A percentile compares a stretch with the other conserved stretches of the same genome.
phyloP scores from a whole-genome alignment of 1,284 basidiomycete genomes.

The Ganoderma multipileum region DNA sequence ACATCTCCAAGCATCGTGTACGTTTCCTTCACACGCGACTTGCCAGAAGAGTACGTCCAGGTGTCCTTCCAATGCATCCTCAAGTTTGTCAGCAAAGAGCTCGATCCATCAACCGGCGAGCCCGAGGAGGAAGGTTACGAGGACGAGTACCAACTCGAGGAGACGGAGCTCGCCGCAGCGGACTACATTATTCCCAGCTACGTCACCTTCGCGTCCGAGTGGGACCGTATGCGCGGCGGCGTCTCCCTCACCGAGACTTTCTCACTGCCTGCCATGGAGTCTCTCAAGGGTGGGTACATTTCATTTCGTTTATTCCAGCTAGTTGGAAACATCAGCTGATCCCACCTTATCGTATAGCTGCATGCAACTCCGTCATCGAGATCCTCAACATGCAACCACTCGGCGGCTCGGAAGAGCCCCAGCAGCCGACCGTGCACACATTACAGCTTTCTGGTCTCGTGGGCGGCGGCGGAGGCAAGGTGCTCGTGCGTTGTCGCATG shows the following conservation, averaged over 20 bases:
- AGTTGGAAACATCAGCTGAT: not conserved
- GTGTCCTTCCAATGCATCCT: conserved; percentile 94
- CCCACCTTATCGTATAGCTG: conserved; percentile 56
- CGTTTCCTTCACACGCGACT: conserved; percentile 91
- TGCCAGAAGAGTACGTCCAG: conserved; percentile 78
- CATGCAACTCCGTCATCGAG: conserved; percentile 92
- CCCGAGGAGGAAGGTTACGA: conserved; percentile 99
- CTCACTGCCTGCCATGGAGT: conserved; percentile 91
- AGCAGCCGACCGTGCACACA: conserved; percentile 90
- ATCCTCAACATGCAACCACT: conserved; percentile 97
- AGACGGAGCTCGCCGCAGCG: conserved; percentile 91
- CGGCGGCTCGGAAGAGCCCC: conserved; percentile 86
- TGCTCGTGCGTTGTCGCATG: conserved; percentile 94
- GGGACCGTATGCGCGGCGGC: conserved; percentile 87
- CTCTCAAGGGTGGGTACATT: conserved; percentile 90
- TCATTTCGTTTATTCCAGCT: not conserved
- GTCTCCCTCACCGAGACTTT: conserved; percentile 92
- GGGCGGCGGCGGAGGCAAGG: conserved; percentile 90
- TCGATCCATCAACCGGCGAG: conserved; percentile 95
- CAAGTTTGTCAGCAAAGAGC: conserved; percentile 97
- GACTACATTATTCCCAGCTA: conserved; percentile 96
- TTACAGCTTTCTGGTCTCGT: conserved; percentile 93
- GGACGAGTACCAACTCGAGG: conserved; percentile 98
- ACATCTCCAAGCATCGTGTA: conserved; percentile 87
- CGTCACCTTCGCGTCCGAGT: conserved; percentile 90